Base-by-base conservation (phyloP, 2,329 filamentous ascomycete genomes). In the Colletotrichum costaricense region DNA sequence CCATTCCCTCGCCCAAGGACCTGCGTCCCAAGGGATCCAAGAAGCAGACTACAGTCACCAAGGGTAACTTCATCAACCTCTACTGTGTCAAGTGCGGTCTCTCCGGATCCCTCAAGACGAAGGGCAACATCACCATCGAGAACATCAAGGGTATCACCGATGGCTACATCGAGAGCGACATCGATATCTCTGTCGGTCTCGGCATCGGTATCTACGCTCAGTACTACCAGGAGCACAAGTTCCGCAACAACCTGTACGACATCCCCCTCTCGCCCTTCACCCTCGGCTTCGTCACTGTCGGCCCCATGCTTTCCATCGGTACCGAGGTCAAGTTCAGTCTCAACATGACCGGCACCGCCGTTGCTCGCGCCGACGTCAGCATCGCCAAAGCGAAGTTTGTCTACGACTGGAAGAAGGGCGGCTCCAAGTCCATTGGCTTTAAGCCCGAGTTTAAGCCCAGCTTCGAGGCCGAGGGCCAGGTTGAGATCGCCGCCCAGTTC, bases 221-320 rank as follows among this genome's bases (percentile, higher is more conserved):
- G 33, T 26, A 26, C 33, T 46, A 42, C 57, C 59, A 19, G 6
- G 33, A 46, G n/a, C 16, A 24, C 11, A 28, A 19, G 30, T 60
- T 33, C 57, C 24, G 28, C 24, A 24, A 24, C n/a, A 42, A 42
- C 24, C 22, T 63, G 33, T 63, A 46, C 59, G 30, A 42, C 22
- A 30, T 63, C 2, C 59, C 59, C 35, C 59, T 63, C 38, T 63
- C 59, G 22, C 59, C 59, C 30, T 63, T 63, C 38, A 63, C 59
- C n/a, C 33, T 49, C n/a, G 59, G 59, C 38, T 63, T 63, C 33
- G 22, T 63, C 12, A 63, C 59, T 22, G 38, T 63, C 19, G 59
- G 59, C 4, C 57, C 57, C 57, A 28, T 28, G 24, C 24, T 60
- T 9, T 60, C 57, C 28, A 38, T 60, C 57, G 57, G 28, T 28